These are phyloP conservation scores for Anthoceros angustus DNA, from an alignment of 225 moss, liverwort and hornwort species.

Conservation along the genomic window DNA sequence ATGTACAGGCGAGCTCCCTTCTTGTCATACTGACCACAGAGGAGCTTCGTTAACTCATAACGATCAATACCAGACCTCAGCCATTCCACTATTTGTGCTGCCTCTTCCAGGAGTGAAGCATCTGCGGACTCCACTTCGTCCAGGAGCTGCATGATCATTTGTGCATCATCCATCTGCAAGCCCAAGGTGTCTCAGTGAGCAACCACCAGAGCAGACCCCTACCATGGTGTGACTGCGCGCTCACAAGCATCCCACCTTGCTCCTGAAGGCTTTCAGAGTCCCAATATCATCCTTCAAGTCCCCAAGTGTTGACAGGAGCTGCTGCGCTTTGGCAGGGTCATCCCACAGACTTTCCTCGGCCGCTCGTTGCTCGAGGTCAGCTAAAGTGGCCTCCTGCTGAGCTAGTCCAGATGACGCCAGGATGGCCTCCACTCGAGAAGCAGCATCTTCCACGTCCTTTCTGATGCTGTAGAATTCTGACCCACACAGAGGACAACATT, in stretches of 20 bases:
- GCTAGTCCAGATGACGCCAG: conserved; percentile 58
- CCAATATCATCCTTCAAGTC: conserved; percentile 53
- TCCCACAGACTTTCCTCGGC: conserved; percentile 72
- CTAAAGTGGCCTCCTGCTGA: conserved; percentile 41
- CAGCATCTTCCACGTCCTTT: conserved; percentile 52
- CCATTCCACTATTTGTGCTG: conserved; percentile 52
- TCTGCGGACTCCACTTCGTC: conserved; percentile 63
- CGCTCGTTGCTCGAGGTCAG: conserved; percentile 62
- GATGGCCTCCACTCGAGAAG: conserved; percentile 42
- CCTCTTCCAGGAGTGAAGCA: conserved; percentile 61
- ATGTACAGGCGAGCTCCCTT: conserved; percentile 71
- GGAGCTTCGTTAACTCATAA: conserved; percentile 80
- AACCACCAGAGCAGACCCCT: background rate
- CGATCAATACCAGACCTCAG: conserved; percentile 50
- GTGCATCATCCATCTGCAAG: conserved; percentile 58
- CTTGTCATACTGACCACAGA: conserved; percentile 76
- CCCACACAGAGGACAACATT: background rate
- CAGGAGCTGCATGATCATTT: conserved; percentile 64
- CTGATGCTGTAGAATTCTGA: conserved; percentile 57
- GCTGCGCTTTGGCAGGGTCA: conserved; percentile 63
- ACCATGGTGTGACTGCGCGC: background rate
- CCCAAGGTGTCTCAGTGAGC: background rate
- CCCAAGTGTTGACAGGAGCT: conserved; percentile 44
- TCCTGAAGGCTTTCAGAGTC: conserved; percentile 52
- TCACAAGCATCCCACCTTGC: conserved; percentile 21